Conservation (phyloP, 129 eudicot genomes). For the Centella asiatica region DNA sequence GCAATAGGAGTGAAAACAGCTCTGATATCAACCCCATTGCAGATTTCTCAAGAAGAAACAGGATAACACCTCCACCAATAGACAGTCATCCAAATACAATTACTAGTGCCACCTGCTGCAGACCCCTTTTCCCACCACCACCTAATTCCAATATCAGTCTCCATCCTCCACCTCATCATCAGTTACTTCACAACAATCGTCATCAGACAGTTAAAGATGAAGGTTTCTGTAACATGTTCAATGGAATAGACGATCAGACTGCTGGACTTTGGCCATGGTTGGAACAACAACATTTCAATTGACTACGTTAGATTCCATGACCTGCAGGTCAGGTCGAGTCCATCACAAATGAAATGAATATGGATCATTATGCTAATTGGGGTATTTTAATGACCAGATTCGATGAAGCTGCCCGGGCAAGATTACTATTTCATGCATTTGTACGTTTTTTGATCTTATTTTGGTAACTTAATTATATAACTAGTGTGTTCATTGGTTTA, state of each 20-base stretch:
- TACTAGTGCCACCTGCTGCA: too few species aligned
- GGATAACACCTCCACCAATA: constrained; percentile 35
- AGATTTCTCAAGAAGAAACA: constrained; percentile 43
- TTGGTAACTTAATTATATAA: too few species aligned
- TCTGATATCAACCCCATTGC: constrained; percentile 59
- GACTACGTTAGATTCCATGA: constrained; percentile 1
- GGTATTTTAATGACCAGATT: too few species aligned
- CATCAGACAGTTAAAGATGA: constrained; percentile 65
- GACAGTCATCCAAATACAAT: constrained; percentile 36
- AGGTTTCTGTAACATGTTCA: constrained; percentile 64
- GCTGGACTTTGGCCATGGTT: constrained; percentile 99
- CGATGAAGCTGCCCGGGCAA: too few species aligned
- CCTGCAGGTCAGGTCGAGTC: too few species aligned
- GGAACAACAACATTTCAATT: constrained; percentile 80
- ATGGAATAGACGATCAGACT: constrained; percentile 57
- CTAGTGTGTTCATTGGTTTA: too few species aligned
- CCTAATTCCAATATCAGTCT: constrained; percentile 24
- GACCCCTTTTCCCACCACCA: constrained; percentile 49
- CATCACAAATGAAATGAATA: neutral
- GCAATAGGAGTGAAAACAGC: constrained; percentile 87
- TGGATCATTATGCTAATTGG: neutral
- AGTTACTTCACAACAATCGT: constrained; percentile 1
- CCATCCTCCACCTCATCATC: neutral
- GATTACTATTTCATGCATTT: too few species aligned
- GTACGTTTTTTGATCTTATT: too few species aligned